phyloP scores from a whole-genome alignment of 225 moss, liverwort and hornwort species.

The Sphagnum tenellum region DNA sequence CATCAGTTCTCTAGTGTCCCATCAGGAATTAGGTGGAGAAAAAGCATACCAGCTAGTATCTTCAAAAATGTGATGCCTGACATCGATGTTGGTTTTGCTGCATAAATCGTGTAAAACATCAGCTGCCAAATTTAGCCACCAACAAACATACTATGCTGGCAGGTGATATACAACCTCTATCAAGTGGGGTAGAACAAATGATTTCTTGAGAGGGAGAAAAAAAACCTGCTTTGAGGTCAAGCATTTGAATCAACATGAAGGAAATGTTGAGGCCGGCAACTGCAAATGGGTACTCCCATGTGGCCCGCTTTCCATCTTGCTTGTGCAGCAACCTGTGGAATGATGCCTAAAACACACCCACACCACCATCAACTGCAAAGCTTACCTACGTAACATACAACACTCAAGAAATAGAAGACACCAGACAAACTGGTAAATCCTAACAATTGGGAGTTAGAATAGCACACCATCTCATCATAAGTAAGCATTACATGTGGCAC shows the following conservation, averaged over 20 bases:
- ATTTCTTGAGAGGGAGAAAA: no score
- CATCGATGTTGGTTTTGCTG: slow-evolving; percentile 39
- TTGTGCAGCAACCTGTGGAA: slow-evolving; percentile 52
- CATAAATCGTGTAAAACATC: neutral
- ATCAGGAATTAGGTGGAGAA: no score
- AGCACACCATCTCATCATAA: no score
- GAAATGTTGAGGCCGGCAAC: slow-evolving; percentile 60
- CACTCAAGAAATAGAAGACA: no score
- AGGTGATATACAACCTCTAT: neutral
- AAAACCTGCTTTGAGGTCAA: slow-evolving; percentile 45
- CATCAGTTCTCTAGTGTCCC: no score
- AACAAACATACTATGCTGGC: neutral
- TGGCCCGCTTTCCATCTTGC: slow-evolving; percentile 54
- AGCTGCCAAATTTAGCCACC: neutral
- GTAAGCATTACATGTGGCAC: no score
- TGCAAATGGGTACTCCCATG: slow-evolving; percentile 71
- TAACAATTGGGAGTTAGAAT: no score
- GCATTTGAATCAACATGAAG: slow-evolving; percentile 70
- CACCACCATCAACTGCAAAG: neutral
- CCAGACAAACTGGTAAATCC: no score
- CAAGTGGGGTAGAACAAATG: no score
- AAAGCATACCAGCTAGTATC: slow-evolving; percentile 40
- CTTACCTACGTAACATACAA: no score
- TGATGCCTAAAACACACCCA: slow-evolving; percentile 23
- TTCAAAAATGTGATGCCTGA: slow-evolving; percentile 45